Evolutionary conservation across 257 asterid species (phyloP).

Genomic region (Haberlea rhodopensis): DNA sequence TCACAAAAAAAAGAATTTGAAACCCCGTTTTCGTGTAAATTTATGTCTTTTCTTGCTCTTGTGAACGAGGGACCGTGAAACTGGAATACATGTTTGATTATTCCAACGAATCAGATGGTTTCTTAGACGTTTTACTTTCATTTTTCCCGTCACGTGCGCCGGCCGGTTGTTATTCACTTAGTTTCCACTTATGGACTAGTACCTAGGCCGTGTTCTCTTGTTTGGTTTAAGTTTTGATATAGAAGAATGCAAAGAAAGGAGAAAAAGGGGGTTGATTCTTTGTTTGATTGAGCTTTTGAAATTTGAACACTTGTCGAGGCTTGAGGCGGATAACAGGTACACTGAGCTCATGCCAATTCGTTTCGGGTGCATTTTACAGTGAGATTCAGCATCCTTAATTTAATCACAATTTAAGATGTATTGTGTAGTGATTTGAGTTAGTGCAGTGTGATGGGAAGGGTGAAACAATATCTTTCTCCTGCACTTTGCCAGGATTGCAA

Average conservation of each 20-base stretch:
- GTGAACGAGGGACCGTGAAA: neutral
- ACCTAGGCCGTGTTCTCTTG: too few species aligned
- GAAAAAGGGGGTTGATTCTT: neutral
- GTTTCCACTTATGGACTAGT: too few species aligned
- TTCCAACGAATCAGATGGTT: neutral
- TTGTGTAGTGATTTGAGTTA: neutral
- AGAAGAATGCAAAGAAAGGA: neutral
- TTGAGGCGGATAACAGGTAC: too few species aligned
- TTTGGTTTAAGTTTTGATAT: too few species aligned
- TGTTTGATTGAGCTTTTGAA: neutral
- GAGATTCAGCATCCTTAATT: neutral
- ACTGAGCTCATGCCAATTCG: neutral
- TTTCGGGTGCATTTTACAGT: neutral
- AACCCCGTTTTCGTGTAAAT: neutral
- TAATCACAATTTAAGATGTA: constrained; percentile 1
- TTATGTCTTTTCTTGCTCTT: neutral
- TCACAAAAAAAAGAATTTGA: neutral
- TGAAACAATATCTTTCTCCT: neutral
- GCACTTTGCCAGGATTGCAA: constrained; percentile 3
- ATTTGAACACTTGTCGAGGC: neutral
- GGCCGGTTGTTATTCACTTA: too few species aligned
- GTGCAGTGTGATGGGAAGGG: constrained; percentile 1
- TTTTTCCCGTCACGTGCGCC: too few species aligned
- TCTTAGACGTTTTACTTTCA: neutral
- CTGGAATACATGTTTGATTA: neutral